Base-by-base conservation (phyloP, 169 alveolate species). In the Plasmodium vivax region DNA sequence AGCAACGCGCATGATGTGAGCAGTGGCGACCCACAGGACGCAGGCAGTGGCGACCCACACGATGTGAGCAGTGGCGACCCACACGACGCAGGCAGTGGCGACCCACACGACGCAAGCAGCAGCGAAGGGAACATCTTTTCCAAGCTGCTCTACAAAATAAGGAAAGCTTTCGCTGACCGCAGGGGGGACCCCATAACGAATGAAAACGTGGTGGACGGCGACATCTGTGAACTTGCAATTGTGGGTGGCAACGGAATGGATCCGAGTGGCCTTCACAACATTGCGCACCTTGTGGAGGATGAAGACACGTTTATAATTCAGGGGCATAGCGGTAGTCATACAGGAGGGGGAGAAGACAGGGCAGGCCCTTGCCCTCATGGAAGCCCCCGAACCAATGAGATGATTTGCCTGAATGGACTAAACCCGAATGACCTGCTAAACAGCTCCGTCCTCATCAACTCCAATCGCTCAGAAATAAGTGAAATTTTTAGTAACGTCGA, bases 151-250 rank as follows among this genome's bases (percentile, higher is more conserved):
- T 10, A 81, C 34, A 45, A 62, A 72, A 71, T 91, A 47, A 91
- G 54, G 51, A 91, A 82, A 72, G 62, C 27, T 16, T 71, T 91
- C 72, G 56, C 32, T 1, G 84, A 91, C n/a, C 30, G 58, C n/a
- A 91, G 83, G 27, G 95, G 95, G 54, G 8, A 81, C 5, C 95
- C 95, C n/a, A 82, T 91, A 91, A 82, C 95, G 16, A 71, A 82
- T 68, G 94, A 75, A 88, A 71, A 80, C 38, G 36, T 34, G 7
- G 38, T 56, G 51, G 95, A 91, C 2, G 32, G 27, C 23, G 92
- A 68, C 23, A 47, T 82, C 30, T 85, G 82, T 43, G 93, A 85
- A 85, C 43, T 85, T n/a, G 51, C 54, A 6, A 32, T 47, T 82
- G 56, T 77, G 19, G 54, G 75, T 36, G 38, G n/a, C 54, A 79